Conservation (phyloP, 23 red algal genomes). For the Gracilariopsis chorda region DNA sequence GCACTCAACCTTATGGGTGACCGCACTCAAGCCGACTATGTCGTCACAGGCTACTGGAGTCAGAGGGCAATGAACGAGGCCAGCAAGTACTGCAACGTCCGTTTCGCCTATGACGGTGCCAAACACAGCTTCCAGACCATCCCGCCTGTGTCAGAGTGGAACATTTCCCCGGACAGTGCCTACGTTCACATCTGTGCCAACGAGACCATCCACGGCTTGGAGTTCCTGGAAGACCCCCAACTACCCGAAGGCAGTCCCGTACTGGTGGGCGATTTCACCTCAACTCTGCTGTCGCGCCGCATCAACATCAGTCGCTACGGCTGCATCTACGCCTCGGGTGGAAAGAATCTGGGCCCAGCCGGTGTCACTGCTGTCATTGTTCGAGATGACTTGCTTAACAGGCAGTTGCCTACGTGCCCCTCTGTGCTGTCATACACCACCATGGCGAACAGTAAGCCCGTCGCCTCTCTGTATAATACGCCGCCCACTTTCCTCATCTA, state of each 20-base stretch:
- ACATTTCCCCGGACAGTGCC: conserved; percentile 45
- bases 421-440: conserved; percentile 43
- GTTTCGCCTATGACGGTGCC: conserved; percentile 40
- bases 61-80: conserved; percentile 48
- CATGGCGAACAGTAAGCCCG: conserved; percentile 53
- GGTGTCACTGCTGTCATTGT: conserved; percentile 35
- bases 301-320: conserved; percentile 46
- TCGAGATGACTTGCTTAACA: conserved; percentile 2
- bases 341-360: conserved; percentile 61
- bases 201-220: conserved; percentile 54
- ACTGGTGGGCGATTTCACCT: conserved; percentile 55
- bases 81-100: conserved; percentile 44
- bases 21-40: conserved; percentile 48
- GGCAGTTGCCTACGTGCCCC: conserved; percentile 23
- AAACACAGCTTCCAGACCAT: conserved; percentile 14
- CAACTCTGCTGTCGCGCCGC: conserved; percentile 32
- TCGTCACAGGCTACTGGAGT: conserved; percentile 46
- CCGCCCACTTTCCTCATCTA: conserved; percentile 67
- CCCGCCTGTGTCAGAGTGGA: conserved; percentile 21
- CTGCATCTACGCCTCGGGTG: conserved; percentile 55
- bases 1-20: conserved; percentile 43
- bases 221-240: conserved; percentile 36
- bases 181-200: conserved; percentile 64
- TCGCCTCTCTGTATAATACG: conserved; percentile 52
- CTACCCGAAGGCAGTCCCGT: conserved; percentile 29